Evolutionary conservation across 768 basidiomycete species (phyloP), one percentile per base, ranked within the genome.

Genomic region (Trametes villosa): DNA sequence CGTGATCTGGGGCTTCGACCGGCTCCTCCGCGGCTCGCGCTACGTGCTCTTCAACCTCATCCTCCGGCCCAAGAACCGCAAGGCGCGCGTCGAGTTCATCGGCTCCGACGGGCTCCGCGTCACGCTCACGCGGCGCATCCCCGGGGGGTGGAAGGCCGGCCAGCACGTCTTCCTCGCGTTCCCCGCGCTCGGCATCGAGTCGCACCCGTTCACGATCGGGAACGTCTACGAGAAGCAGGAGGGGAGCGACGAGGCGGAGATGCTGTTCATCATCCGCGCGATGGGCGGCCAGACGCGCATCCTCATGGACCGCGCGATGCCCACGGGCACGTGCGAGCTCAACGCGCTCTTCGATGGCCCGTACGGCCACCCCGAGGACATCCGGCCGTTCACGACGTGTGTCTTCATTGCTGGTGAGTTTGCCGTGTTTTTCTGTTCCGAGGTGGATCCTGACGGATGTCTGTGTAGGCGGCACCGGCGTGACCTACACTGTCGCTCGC

Each of bases 221-320:
- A 80, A 72, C 66, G 75, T 81, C 44, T 74, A 76, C 36, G 73
- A 71, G 36, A 68, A 31, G 52, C 67, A 47, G 57, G 66, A 42
- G 70, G 68, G n/a, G 9, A 17, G 20, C 0, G 47, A 53, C 29
- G 66, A 63, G 55, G 76, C 72, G 53, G 75, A 82, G 52, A 72
- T 83, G n/a, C 74, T 78, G n/a, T 84, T 85, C 65, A 74, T 86
- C 62, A 76, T 86, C 60, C 76, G 82, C 44, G 79, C 78, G 26
- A 71, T 80, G 60, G 75, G 76, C 59, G 85, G 85, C 0, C 80
- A 85, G 70, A 85, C 85, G 17, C 68, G 68, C 63, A 65, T 66
- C 29, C 68, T 75, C 18, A 24, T 61, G 12, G 68, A 64, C 13
- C 63, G 52, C 20, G 53, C 57, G 26, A 29, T 34, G 22, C 45